Evolutionary conservation across 805 yeast species (phyloP).

Genomic region (Debaryomyces maramus): DNA sequence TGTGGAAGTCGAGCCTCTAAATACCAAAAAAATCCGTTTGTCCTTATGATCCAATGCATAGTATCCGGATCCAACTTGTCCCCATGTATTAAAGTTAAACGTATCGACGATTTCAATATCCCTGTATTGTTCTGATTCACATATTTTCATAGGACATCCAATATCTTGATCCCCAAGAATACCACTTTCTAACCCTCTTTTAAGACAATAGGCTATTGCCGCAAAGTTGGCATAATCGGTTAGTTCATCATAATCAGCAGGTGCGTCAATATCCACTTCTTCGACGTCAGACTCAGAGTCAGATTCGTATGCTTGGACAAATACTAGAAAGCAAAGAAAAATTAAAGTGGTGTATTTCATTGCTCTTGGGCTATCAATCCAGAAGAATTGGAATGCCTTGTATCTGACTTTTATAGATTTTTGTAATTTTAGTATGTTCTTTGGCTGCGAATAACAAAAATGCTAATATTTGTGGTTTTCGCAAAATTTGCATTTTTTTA

Average conservation of each 20-base stretch:
- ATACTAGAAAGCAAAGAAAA: background rate
- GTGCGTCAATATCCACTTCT: background rate
- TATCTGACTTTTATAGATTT: no score
- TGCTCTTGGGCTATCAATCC: no score
- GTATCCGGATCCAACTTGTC: conserved; percentile 55
- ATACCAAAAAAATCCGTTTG: conserved; percentile 48
- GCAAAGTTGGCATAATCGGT: conserved; percentile 34
- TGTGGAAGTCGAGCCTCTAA: conserved; percentile 63
- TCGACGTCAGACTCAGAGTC: background rate
- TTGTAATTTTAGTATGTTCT: no score
- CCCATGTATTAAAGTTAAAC: conserved; percentile 41
- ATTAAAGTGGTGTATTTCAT: background rate
- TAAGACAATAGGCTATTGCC: conserved; percentile 39
- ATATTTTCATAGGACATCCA: conserved; percentile 25
- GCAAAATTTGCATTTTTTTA: no score
- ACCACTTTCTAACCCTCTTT: conserved; percentile 28
- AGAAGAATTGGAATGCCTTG: no score
- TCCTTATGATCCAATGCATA: conserved; percentile 49
- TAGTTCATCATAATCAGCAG: conserved; percentile 21
- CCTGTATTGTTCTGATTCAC: conserved; percentile 18
- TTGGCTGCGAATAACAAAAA: no score
- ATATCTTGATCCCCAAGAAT: conserved; percentile 18
- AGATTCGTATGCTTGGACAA: background rate
- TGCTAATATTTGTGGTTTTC: no score
- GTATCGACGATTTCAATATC: conserved; percentile 38